A percentile compares a stretch with the other conserved stretches of the same genome.
These are phyloP conservation scores for Zygosaccharomyces bailii DNA, from an alignment of 805 yeast genomes.

Conservation along the genomic window DNA sequence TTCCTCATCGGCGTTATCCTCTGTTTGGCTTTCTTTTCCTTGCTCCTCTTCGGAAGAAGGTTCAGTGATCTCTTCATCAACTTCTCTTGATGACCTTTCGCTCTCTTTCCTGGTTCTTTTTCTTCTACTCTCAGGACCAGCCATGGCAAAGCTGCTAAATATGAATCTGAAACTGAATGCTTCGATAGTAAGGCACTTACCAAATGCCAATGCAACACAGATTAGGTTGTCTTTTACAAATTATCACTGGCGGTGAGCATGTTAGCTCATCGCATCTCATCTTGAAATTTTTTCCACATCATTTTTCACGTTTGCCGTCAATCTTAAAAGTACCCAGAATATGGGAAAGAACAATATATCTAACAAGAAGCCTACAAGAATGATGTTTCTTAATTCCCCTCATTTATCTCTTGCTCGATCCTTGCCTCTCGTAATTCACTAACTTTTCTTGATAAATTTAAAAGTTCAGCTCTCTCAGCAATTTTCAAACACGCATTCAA, in stretches of 20 bases:
- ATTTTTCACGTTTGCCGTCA: slow-evolving; percentile 10
- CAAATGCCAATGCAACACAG: not conserved
- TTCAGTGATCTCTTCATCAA: slow-evolving; percentile 57
- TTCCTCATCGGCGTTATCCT: slow-evolving; percentile 39
- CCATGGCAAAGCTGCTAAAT: slow-evolving; percentile 4
- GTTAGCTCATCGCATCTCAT: slow-evolving; percentile 25
- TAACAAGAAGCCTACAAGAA: not conserved
- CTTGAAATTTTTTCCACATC: slow-evolving; percentile 24
- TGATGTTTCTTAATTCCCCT: slow-evolving; percentile 8
- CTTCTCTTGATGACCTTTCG: slow-evolving; percentile 14
- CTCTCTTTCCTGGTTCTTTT: slow-evolving; percentile 27
- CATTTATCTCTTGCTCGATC: slow-evolving; percentile 28
- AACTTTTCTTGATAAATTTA: slow-evolving; percentile 50
- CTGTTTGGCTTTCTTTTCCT: slow-evolving; percentile 40
- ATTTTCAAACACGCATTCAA: slow-evolving; percentile 79
- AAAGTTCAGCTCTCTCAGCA: slow-evolving; percentile 66
- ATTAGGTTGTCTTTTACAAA: not conserved
- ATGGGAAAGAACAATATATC: not conserved
- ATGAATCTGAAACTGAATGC: not conserved
- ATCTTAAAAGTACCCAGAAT: not conserved
- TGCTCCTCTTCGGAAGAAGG: slow-evolving; percentile 49
- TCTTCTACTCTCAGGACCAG: slow-evolving; percentile 12
- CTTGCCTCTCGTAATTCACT: slow-evolving; percentile 49
- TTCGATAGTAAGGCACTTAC: not conserved
- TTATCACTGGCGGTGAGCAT: slow-evolving; percentile 3